These are phyloP conservation scores for Tetrapisispora namnaoensis DNA, from an alignment of 805 yeast genomes.

Conservation along the genomic window DNA sequence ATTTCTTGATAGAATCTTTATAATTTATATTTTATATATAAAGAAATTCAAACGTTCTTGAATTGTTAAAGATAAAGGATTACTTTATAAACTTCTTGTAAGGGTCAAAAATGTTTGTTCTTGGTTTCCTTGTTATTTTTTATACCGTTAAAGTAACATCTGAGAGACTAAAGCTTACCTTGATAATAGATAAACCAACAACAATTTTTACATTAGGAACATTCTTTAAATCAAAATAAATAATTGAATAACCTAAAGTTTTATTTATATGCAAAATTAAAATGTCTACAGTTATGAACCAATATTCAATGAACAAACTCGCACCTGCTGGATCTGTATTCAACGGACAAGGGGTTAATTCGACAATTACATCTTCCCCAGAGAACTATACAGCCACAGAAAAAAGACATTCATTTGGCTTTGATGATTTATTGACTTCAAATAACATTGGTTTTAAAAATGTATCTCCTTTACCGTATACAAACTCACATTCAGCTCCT, in stretches of 20 bases:
- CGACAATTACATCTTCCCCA: not conserved
- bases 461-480: slow-evolving; percentile 1
- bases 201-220: too few species aligned
- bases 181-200: too few species aligned
- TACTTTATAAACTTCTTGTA: not conserved
- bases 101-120: not conserved
- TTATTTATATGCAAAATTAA: too few species aligned
- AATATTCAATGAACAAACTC: not conserved
- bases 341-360: not conserved
- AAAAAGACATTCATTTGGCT: not conserved
- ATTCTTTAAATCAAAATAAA: too few species aligned
- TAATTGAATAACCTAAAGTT: not conserved
- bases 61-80: too few species aligned
- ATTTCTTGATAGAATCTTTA: too few species aligned
- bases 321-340: slow-evolving; percentile 3
- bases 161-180: too few species aligned
- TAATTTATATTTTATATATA: too few species aligned
- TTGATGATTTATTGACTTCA: slow-evolving; percentile 3
- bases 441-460: not conserved
- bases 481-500: slow-evolving; percentile 26
- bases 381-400: not conserved
- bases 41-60: not conserved
- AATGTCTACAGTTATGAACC: not conserved
- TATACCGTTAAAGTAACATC: too few species aligned
- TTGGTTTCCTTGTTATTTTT: too few species aligned